Base-by-base conservation (phyloP, 2,329 filamentous ascomycete genomes). In the Clarireedia sp. region DNA sequence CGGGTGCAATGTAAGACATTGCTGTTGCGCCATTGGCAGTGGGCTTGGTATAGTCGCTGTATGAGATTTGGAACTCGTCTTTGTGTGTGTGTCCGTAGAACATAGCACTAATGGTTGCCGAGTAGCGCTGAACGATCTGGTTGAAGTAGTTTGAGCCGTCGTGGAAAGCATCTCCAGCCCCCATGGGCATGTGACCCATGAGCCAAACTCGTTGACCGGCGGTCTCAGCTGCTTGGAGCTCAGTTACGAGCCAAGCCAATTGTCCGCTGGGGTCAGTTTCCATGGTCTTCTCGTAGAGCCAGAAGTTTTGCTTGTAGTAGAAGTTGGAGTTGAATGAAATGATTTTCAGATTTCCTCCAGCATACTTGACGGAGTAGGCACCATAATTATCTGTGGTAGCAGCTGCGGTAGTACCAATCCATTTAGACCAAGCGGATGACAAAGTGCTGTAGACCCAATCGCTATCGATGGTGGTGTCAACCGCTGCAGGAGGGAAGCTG, bases 281-380 rank as follows among this genome's bases (percentile, higher is more conserved):
- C 65, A 73, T 72, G 5, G 69, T 66, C 3, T 65, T 60, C 33
- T 67, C 63, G 58, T 70, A 74, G 40, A 69, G 56, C 63, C 68
- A 71, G 59, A 72, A 72, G 59, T 74, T 74, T 54, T 68, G 62
- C 19, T 64, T 70, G 61, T 73, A 73, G 61, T 70, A 74, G 55
- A 73, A 66, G 53, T 72, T 69, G 51, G 68, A 71, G 64, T 74
- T 74, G 59, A 73, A 64, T 2, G 71, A 72, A 55, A 74, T 74
- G 47, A 74, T 66, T 21, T 69, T 67, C 4, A 74, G 66, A 23
- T 69, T 67, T 45, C 52, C 41, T 14, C 23, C 26, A 3, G 21
- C 5, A 5, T 69, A 63, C 21, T 69, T 60, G 38, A 67, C 63
- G 1, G 71, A 69, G 51, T 73, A 72, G 14, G 66, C 66, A 37